Base-by-base conservation (phyloP, 352 stramenopile genomes). In the Phytophthora litchii region DNA sequence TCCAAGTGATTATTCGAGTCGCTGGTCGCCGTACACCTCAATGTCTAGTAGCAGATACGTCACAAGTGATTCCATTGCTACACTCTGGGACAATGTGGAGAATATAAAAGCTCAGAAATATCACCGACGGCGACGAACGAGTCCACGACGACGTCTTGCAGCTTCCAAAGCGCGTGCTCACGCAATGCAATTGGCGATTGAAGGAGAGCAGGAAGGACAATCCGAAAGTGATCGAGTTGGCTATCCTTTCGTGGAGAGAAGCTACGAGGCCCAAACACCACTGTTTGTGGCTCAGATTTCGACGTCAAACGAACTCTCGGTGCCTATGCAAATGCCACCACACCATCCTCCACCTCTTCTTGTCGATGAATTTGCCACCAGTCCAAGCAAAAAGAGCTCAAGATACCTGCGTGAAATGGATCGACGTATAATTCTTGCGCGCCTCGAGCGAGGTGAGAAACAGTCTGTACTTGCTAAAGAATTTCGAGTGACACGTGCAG, bases 391-490 rank as follows among this genome's bases (percentile, higher is more conserved):
- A 14, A 78, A 80, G 41, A 63, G 21, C 6, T 80, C 71, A 12
- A 41, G 67, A 31, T 78, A 77, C 37, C 46, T 88, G 37, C 64
- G 76, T 43, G 75, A 88, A 57, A 76, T 80, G 40, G 71, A 88
- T 40, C 76, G 74, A n/a, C 74, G 67, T 1, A 42, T 45, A 21
- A 88, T 82, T 34, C 47, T 86, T 16, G 50, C 62, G 11, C 72
- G 76, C 6, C 60, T 83, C 11, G 70, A 71, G 4, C 45, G 57
- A 1, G 76, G 76, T 2, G 74, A 86, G 49, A 77, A 74, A 35
- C 74, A 86, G 36, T 72, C 67, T 29, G 56, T 67, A 20, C 65
- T 86, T 13, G 78, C 78, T 35, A 85, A 86, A 46, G 78, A 88
- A 21, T 87, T 77, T 48, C 64, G 64, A 14, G 79, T 85, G 32